A percentile compares a stretch with the other conserved stretches of the same genome.
phyloP scores from a whole-genome alignment of 345 rosid species.

The Noccaea caerulescens region DNA sequence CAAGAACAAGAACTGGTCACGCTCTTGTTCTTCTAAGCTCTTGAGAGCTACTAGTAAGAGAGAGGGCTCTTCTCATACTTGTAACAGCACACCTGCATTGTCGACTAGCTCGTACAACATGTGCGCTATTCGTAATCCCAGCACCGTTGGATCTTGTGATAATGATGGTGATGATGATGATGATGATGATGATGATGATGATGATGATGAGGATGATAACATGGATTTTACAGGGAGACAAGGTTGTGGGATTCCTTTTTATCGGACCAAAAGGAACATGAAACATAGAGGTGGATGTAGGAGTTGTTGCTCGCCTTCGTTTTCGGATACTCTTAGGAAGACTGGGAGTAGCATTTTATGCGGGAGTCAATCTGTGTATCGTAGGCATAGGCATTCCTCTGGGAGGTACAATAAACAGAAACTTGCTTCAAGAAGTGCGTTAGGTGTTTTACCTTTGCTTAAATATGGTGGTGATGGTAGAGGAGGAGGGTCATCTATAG shows the following conservation, averaged over 20 bases:
- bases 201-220: slow-evolving; percentile 66
- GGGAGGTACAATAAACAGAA: slow-evolving; percentile 53
- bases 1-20: slow-evolving; percentile 63
- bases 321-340: slow-evolving; percentile 80
- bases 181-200: slow-evolving; percentile 68
- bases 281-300: slow-evolving; percentile 69
- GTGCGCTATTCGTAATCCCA: slow-evolving; percentile 57
- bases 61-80: slow-evolving; percentile 70
- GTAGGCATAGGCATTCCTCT: slow-evolving; percentile 51
- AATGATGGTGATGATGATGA: slow-evolving; percentile 62
- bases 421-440: slow-evolving; percentile 59
- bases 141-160: slow-evolving; percentile 75
- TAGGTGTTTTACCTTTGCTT: slow-evolving; percentile 79
- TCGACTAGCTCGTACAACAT: slow-evolving; percentile 77
- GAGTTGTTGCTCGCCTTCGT: slow-evolving; percentile 87
- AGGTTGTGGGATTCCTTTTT: slow-evolving; percentile 95
- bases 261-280: slow-evolving; percentile 72
- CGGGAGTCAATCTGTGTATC: slow-evolving; percentile 67
- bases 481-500: slow-evolving; percentile 68
- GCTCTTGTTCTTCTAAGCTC: slow-evolving; percentile 55
- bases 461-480: slow-evolving; percentile 53
- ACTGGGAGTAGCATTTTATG: slow-evolving; percentile 82
- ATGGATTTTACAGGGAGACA: slow-evolving; percentile 68
- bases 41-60: slow-evolving; percentile 53
- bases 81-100: slow-evolving; percentile 82